These are phyloP conservation scores for Calvatia gigantea DNA, from an alignment of 768 basidiomycete genomes.

Conservation along the genomic window DNA sequence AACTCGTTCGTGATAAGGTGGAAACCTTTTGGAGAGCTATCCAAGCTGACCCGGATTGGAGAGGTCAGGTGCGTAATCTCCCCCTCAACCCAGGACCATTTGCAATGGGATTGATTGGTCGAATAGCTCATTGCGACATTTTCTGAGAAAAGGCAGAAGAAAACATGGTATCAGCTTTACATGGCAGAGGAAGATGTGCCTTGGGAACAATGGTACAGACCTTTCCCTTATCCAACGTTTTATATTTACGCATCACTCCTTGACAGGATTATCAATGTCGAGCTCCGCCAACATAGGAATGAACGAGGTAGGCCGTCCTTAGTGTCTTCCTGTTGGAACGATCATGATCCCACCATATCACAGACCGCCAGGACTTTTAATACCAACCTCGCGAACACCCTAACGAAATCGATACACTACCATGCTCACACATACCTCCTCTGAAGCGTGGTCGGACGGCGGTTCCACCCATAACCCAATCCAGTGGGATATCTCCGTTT, in stretches of 20 bases:
- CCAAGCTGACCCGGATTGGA: constrained; percentile 57
- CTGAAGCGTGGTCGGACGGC: constrained; percentile 69
- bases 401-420: constrained; percentile 65
- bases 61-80: constrained; percentile 57
- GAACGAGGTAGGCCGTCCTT: constrained; percentile 46
- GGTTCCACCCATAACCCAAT: constrained; percentile 80
- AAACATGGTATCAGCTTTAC: constrained; percentile 73
- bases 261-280: constrained; percentile 73
- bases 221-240: background rate
- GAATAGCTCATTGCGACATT: constrained; percentile 67
- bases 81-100: background rate
- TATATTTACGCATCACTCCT: background rate
- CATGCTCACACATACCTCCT: constrained; percentile 77
- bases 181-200: constrained; percentile 78
- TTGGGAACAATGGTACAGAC: constrained; percentile 78
- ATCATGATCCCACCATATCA: background rate
- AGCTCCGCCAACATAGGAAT: constrained; percentile 66
- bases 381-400: constrained; percentile 51
- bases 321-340: background rate
- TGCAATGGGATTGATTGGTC: background rate
- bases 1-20: constrained; percentile 71
- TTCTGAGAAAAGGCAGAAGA: constrained; percentile 73
- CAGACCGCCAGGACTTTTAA: constrained; percentile 53
- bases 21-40: constrained; percentile 77
- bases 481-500: constrained; percentile 75